Base-by-base conservation (phyloP, 2,329 filamentous ascomycete genomes). In the Mycocentrospora acerina region DNA sequence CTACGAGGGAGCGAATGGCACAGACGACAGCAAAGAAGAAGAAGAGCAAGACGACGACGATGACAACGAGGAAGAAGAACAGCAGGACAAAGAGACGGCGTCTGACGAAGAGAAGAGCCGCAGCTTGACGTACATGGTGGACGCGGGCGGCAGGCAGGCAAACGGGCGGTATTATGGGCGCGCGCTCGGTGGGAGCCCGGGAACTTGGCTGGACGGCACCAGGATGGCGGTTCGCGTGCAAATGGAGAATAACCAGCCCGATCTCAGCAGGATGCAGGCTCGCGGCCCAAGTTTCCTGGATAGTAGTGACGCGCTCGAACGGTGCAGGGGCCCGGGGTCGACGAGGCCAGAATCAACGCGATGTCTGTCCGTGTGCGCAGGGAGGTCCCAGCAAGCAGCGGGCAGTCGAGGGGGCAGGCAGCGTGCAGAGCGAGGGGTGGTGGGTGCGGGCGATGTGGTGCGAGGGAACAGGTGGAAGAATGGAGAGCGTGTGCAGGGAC, bases 101-200 rank as follows among this genome's bases (percentile, higher is more conserved):
- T 53, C 59, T 51, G 55, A 46, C 42, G 50, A 46, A 17, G 55
- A 56, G 50, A 28, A 50, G 33, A 51, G 56, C 35, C 54, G 49
- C 39, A 60, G 30, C 24, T 57, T 39, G 43, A 67, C 64, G 51
- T 67, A 67, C 64, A 65, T 67, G 44, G 27, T 46, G 49, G n/a
- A n/a, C n/a, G n/a, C n/a, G n/a, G n/a, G n/a, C n/a, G n/a, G n/a
- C n/a, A n/a, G n/a, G n/a, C n/a, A n/a, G n/a, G n/a, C n/a, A n/a
- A n/a, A n/a, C n/a, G n/a, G n/a, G 35, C 44, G 54, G 51, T 50
- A 47, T 32, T 51, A 52, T 44, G 42, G 32, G 10, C 32, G 34
- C 19, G 22, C 32, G 28, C 13, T 32, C 27, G 35, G 34, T 27
- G 29, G 29, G 30, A 24, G 38, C 30, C 24, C 37, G 38, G 36